Evolutionary conservation across 2,329 filamentous ascomycete species (phyloP).

Genomic region (Fusarium poae): DNA sequence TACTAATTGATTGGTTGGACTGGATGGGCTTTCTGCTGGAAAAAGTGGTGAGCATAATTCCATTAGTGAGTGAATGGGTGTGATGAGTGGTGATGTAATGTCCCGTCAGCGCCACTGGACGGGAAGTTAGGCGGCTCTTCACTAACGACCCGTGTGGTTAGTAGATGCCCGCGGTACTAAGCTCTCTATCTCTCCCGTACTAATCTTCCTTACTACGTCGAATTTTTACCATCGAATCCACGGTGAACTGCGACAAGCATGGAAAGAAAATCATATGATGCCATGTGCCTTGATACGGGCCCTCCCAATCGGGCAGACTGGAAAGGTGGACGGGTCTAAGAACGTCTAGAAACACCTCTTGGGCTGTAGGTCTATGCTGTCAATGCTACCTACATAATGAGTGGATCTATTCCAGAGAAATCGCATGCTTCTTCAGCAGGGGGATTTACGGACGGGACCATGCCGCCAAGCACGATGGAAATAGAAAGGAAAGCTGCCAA

Average conservation of each 20-base stretch:
- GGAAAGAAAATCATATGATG: conserved; percentile 46
- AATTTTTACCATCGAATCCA: neutral
- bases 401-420: conserved; percentile 22
- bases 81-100: conserved; percentile 49
- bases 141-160: conserved; percentile 18
- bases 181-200: conserved; percentile 15
- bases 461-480: conserved; percentile 1
- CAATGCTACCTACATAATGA: conserved; percentile 9
- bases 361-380: neutral
- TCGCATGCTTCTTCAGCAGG: conserved; percentile 33
- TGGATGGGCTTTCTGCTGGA: neutral
- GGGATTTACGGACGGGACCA: conserved; percentile 24
- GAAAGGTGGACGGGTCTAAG: conserved; percentile 24
- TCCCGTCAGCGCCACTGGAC: conserved; percentile 25
- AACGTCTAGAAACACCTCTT: conserved; percentile 37
- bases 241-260: conserved; percentile 11
- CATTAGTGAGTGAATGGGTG: conserved; percentile 6
- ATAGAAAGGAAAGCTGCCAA: conserved; percentile 14
- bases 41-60: conserved; percentile 4
- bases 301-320: conserved; percentile 44
- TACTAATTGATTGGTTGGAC: neutral
- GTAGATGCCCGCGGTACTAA: conserved; percentile 28
- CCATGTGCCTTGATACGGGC: conserved; percentile 40
- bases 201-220: conserved; percentile 1
- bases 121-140: conserved; percentile 40